These are phyloP conservation scores for Epichloe typhina DNA, from an alignment of 2,329 filamentous ascomycete genomes.

Conservation along the genomic window DNA sequence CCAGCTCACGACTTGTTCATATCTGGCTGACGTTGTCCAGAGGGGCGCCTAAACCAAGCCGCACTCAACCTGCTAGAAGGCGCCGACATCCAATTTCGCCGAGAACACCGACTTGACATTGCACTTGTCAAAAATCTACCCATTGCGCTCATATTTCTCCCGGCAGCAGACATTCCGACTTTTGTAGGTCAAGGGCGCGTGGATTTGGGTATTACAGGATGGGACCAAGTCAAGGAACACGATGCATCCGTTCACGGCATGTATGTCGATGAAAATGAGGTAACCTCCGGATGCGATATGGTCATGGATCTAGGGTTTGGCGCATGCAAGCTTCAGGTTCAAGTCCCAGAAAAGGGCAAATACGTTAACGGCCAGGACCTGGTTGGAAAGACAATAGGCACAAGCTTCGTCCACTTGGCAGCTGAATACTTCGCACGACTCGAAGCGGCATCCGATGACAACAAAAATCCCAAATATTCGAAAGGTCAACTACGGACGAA, in stretches of 20 bases:
- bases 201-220: conserved; percentile 87
- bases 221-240: conserved; percentile 86
- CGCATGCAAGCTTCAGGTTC: conserved; percentile 86
- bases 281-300: conserved; percentile 57
- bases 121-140: conserved; percentile 94
- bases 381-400: conserved; percentile 85
- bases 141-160: conserved; percentile 91
- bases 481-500: conserved; percentile 58
- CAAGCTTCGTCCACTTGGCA: conserved; percentile 81
- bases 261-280: conserved; percentile 32
- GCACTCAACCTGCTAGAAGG: conserved; percentile 84
- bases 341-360: conserved; percentile 76
- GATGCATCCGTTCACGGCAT: conserved; percentile 48
- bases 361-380: conserved; percentile 61
- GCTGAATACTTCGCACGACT: conserved; percentile 72
- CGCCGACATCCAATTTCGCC: conserved; percentile 90
- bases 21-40: conserved; percentile 18
- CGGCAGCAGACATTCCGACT: conserved; percentile 91
- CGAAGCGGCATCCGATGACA: conserved; percentile 40
- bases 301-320: conserved; percentile 88
- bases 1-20: background rate
- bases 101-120: conserved; percentile 91
- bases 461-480: conserved; percentile 21
- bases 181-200: conserved; percentile 93
- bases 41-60: conserved; percentile 84